Conservation (phyloP, 2,329 filamentous ascomycete genomes). For the Aspergillus calidoustus region DNA sequence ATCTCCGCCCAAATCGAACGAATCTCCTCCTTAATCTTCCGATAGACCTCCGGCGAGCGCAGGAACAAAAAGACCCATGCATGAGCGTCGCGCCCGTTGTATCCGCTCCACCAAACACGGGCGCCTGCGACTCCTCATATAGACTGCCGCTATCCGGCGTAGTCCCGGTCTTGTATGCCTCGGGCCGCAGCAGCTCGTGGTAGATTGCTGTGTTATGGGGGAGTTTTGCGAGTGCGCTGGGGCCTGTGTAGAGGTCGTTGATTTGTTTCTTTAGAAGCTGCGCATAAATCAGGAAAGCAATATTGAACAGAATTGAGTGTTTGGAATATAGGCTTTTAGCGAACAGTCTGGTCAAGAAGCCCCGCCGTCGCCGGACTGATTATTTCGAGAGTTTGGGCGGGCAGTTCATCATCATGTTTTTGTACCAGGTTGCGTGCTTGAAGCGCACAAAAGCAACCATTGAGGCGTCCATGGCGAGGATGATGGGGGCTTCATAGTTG, state of each 20-base stretch:
- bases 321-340: too few relatives aligned
- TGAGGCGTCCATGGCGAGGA: slow-evolving; percentile 15
- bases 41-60: neutral
- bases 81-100: slow-evolving; percentile 10
- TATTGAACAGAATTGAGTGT: neutral
- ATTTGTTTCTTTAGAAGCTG: slow-evolving; percentile 16
- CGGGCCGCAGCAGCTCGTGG: slow-evolving; percentile 13
- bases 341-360: slow-evolving; percentile 9
- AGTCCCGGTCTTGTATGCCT: slow-evolving; percentile 4
- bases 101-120: slow-evolving; percentile 12
- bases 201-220: slow-evolving; percentile 11
- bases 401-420: slow-evolving; percentile 17
- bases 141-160: slow-evolving; percentile 7
- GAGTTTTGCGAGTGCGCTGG: neutral
- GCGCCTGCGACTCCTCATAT: slow-evolving; percentile 11
- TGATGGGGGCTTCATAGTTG: slow-evolving; percentile 13
- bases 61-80: slow-evolving; percentile 13
- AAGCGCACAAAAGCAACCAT: slow-evolving; percentile 7
- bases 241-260: slow-evolving; percentile 2
- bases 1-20: neutral
- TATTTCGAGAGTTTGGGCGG: slow-evolving; percentile 8
- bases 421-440: slow-evolving; percentile 11
- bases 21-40: slow-evolving; percentile 2
- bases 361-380: slow-evolving; percentile 9
- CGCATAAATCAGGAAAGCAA: too few relatives aligned